Evolutionary conservation across 192 early-diverging fungal species (phyloP), one percentile per base, ranked within the genome.

Genomic region (Rhizoclosmatium globosum): DNA sequence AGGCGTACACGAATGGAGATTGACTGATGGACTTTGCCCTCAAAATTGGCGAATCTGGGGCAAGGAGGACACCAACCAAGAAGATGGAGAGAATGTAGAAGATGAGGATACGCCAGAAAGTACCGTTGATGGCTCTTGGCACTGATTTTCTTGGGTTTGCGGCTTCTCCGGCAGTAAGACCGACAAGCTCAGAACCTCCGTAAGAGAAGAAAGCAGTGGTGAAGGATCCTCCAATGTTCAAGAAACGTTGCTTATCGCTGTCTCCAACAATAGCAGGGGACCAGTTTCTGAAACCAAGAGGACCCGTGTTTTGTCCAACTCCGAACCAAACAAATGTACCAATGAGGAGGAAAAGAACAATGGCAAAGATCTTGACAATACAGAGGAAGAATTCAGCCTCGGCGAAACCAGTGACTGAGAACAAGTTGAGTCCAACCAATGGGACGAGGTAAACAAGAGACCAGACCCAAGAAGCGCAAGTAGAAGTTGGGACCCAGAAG

Each of bases 81-180:
- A 94, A 91, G 38, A 94, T 85, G 7, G 92, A 83, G 38, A 85
- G 45, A 53, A 93, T 77, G 80, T 93, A 94, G 81, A 95, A 95
- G 39, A 94, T 71, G 57, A 94, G 78, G 71, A 97, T 95, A 62
- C 96, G 91, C 92, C 91, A 95, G 74, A 97, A 97, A 19, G 85
- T 85, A 2, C 82, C 80, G 44, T 78, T 84, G 75, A 85, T 85
- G 42, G 75, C 76, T 23, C 71, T 41, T 13, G 81, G 76, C 0
- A 82, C 76, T 1, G 76, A 66, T 71, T 92, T 91, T n/a, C 88
- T 85, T 41, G 96, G 96, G 85, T 97, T 97, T 21, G 90, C 88
- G 45, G 92, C 91, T 83, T 97, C 96, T 79, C 94, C 62, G 46
- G 70, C 50, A 47, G 66, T 78, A 21, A 78, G 60, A 41, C 59